A percentile compares a stretch with the other conserved stretches of the same genome.
phyloP scores from a whole-genome alignment of 192 early-diverging fungal genomes.

The Podila horticola region DNA sequence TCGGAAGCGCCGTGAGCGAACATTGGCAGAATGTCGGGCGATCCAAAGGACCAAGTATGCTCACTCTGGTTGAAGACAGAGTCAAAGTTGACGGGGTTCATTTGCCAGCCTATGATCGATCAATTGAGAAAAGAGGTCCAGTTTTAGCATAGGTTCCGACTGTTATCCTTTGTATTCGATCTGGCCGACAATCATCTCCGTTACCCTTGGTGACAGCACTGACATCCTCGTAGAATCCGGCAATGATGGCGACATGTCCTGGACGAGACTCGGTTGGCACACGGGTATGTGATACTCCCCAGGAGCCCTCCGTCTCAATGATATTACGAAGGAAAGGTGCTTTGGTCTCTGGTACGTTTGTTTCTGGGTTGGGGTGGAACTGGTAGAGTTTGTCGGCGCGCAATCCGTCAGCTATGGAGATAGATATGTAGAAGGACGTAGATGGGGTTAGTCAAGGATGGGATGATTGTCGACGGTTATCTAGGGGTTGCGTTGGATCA shows the following conservation, averaged over 20 bases:
- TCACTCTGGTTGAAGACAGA: slow-evolving; percentile 93
- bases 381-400: slow-evolving; percentile 94
- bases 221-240: slow-evolving; percentile 98
- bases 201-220: slow-evolving; percentile 95
- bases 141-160: neutral
- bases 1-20: slow-evolving; percentile 93
- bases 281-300: slow-evolving; percentile 90
- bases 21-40: slow-evolving; percentile 97
- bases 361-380: slow-evolving; percentile 63
- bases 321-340: slow-evolving; percentile 67
- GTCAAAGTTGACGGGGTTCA: slow-evolving; percentile 97
- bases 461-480: neutral
- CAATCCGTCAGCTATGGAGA: slow-evolving; percentile 85
- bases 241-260: slow-evolving; percentile 97
- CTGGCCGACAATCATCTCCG: neutral
- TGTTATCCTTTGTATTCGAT: neutral
- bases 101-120: slow-evolving; percentile 82
- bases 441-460: neutral
- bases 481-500: no score
- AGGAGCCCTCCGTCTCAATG: slow-evolving; percentile 70
- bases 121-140: neutral
- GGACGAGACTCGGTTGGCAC: slow-evolving; percentile 97
- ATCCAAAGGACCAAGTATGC: slow-evolving; percentile 98
- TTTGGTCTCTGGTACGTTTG: slow-evolving; percentile 57
- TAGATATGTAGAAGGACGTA: neutral